Conservation (phyloP, 345 rosid genomes). For the Combretum micranthum region DNA sequence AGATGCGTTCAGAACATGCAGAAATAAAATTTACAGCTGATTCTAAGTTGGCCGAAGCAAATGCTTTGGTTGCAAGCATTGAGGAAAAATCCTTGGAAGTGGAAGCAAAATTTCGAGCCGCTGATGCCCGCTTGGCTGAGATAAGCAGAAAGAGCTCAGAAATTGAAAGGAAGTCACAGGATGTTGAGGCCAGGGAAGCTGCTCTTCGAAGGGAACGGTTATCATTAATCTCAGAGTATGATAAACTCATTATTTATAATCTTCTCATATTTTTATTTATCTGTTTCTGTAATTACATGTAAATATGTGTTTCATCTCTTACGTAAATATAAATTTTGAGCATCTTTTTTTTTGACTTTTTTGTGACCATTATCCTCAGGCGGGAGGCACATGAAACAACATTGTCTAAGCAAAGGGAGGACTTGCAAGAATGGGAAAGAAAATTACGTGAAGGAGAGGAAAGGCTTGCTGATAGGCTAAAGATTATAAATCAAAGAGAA, state of each 20-base stretch:
- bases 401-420: constrained; percentile 86
- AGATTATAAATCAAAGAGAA: constrained; percentile 81
- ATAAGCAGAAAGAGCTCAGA: constrained; percentile 81
- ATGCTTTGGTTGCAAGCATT: constrained; percentile 65
- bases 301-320: not conserved
- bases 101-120: constrained; percentile 70
- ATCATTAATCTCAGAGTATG: constrained; percentile 77
- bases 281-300: not conserved
- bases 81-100: constrained; percentile 87
- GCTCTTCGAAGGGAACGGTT: constrained; percentile 62
- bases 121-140: constrained; percentile 93
- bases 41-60: constrained; percentile 80
- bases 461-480: constrained; percentile 53
- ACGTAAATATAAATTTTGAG: not conserved
- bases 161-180: constrained; percentile 64
- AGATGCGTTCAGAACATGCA: constrained; percentile 82
- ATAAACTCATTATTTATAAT: constrained; percentile 6
- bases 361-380: constrained; percentile 30
- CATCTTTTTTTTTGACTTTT: not conserved
- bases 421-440: constrained; percentile 86
- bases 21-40: constrained; percentile 90
- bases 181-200: constrained; percentile 67
- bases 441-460: constrained; percentile 89
- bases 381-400: constrained; percentile 58
- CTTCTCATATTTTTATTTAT: not conserved